Evolutionary conservation across 2,329 filamentous ascomycete genomes (phyloP), one percentile per base, ranked within the genome.

Genomic region (Calonectria multiphialidica): DNA sequence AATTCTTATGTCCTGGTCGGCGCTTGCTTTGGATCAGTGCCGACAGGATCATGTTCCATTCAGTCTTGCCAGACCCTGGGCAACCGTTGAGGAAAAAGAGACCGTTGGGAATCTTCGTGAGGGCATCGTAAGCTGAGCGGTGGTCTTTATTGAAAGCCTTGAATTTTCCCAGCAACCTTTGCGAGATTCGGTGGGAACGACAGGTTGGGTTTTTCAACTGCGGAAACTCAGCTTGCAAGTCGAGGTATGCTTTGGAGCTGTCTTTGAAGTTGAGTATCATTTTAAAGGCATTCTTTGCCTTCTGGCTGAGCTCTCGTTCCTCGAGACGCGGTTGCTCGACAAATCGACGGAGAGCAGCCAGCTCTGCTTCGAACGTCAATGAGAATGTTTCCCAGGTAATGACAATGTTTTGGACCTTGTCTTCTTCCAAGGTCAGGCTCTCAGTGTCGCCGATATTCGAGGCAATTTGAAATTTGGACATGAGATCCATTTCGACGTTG

Each of bases 381-480:
- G 79, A 80, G 9, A 40, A 75, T 0, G 71, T 72, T 0, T 83
- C 78, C 80, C 80, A 83, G 0, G 69, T 65, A 3, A 84, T 82
- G 2, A 57, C 76, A 7, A 84, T 73, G 0, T 74, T 65, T 16
- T 81, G 80, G 1, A 55, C 49, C 1, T 71, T 76, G 0, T 61
- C 4, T 1, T 77, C 40, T 8, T 75, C 72, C 1, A 82, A 8
- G 0, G n/a, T 55, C 1, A 81, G 64, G 6, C 44, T 71, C 2
- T 42, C 7, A 6, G 78, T 63, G 8, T 81, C 75, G 1, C 76
- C 71, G 0, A 81, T 74, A 5, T 70, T 0, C 87, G 89, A 18
- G 87, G 90, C 80, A 88, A 92, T 80, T 88, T 92, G 86, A 90
- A 93, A 83, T 88, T 91, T 86, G 83, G 89, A 68, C 91, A 93